These are phyloP conservation scores for Phytophthora fragariae DNA, from an alignment of 352 stramenopile species.

Conservation along the genomic window DNA sequence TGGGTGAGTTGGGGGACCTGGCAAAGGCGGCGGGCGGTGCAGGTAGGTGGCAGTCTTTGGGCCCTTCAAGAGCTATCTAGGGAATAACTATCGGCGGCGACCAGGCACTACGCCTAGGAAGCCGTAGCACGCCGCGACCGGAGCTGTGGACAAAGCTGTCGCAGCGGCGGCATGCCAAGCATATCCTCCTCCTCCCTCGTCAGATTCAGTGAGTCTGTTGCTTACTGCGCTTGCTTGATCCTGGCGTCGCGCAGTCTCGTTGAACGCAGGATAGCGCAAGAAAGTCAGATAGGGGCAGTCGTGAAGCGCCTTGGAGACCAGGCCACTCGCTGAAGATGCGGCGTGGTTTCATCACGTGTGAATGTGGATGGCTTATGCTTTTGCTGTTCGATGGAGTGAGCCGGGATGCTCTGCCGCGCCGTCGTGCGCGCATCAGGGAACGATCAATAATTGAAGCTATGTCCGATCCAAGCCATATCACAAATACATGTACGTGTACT, in stretches of 20 bases:
- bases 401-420: neutral
- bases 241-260: neutral
- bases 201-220: neutral
- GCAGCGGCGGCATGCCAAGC: conserved; percentile 1
- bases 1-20: neutral
- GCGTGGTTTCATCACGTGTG: neutral
- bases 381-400: conserved; percentile 1
- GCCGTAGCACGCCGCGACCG: no score
- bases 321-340: neutral
- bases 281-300: conserved; percentile 2
- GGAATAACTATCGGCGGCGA: neutral
- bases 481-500: no score
- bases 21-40: neutral
- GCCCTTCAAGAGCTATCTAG: neutral
- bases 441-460: neutral
- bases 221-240: neutral
- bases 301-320: neutral
- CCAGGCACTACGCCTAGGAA: no score
- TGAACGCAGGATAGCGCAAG: neutral
- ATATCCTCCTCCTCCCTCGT: neutral
- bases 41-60: neutral
- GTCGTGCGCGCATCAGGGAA: neutral
- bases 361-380: neutral
- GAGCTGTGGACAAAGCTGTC: neutral
- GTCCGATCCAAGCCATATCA: neutral